Base-by-base conservation (phyloP, 331 rosid genomes). In the Malus hybrid region DNA sequence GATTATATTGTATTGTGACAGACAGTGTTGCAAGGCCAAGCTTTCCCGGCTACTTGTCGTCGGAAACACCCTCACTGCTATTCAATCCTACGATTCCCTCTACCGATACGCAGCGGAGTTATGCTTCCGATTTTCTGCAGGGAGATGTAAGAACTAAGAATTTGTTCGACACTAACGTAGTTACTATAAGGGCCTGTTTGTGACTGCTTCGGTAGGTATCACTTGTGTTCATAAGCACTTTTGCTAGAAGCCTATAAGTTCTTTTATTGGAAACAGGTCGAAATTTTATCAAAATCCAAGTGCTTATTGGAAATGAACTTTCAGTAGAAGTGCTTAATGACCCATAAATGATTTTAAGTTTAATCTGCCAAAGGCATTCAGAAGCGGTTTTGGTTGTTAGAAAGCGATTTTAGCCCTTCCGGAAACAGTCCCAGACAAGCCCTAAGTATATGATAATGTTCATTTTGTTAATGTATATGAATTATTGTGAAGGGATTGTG, bases 11-110 rank as follows among this genome's bases (percentile, higher is more conserved):
- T 24, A 3, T 27, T 27, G 46, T 18, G 72, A 12, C 83, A 83
- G 95, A 81, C 50, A 79, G 77, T 76, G 80, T 79, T 72, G 68
- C 82, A 1, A 85, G 86, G 79, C 61, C 81, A 69, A 74, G 71
- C 68, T 85, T 83, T 79, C 73, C 93, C 22, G 87, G 85, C 36
- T 85, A 82, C 72, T 52, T 84, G 57, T 82, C 90, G 48, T 72
- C 93, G 4, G 91, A 85, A 57, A 73, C 86, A 34, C 82, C 86
- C 31, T 36, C 84, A 12, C 24, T 82, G 79, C 70, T 76, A 8
- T 82, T 89, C 66, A 70, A 84, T 57, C 77, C 42, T 48, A 71
- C 22, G 56, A 60, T 79, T 20, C 75, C 76, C 57, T 66, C 82
- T 1, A 57, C 86, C n/a, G 89, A 79, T 39, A 3, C 46, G 33